phyloP scores from a whole-genome alignment of 148 eudicot species.

The Rheum nobile region DNA sequence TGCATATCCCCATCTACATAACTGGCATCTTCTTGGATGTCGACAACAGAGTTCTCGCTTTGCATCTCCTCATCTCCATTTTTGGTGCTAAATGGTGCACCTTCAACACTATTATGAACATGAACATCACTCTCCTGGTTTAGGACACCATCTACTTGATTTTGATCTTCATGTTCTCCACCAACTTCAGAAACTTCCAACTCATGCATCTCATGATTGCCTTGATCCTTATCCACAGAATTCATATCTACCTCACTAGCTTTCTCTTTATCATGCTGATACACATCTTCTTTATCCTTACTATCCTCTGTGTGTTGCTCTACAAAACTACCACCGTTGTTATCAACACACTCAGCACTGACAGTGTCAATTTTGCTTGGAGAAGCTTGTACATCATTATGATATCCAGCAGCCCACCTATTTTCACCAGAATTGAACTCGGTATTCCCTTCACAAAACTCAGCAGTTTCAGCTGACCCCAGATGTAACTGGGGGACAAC shows the following conservation, averaged over 20 bases:
- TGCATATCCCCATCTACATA: constrained; percentile 9
- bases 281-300: constrained; percentile 15
- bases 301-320: constrained; percentile 7
- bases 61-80: constrained; percentile 24
- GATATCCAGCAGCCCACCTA: constrained; percentile 39
- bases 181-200: constrained; percentile 17
- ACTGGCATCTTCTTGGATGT: background rate
- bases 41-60: background rate
- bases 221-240: background rate
- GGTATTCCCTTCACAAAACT: constrained; percentile 30
- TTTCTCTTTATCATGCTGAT: background rate
- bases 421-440: constrained; percentile 34
- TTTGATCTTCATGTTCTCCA: constrained; percentile 10
- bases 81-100: constrained; percentile 17
- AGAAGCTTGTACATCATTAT: constrained; percentile 32
- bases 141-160: constrained; percentile 19
- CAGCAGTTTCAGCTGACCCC: constrained; percentile 66
- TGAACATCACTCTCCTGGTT: constrained; percentile 14
- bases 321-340: constrained; percentile 11
- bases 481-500: constrained; percentile 75
- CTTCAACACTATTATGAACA: constrained; percentile 21
- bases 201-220: constrained; percentile 6
- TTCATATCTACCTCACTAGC: background rate
- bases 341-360: constrained; percentile 9
- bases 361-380: constrained; percentile 16